Conservation (phyloP, 2,329 filamentous ascomycete species). For the Trichoderma lentiforme region DNA sequence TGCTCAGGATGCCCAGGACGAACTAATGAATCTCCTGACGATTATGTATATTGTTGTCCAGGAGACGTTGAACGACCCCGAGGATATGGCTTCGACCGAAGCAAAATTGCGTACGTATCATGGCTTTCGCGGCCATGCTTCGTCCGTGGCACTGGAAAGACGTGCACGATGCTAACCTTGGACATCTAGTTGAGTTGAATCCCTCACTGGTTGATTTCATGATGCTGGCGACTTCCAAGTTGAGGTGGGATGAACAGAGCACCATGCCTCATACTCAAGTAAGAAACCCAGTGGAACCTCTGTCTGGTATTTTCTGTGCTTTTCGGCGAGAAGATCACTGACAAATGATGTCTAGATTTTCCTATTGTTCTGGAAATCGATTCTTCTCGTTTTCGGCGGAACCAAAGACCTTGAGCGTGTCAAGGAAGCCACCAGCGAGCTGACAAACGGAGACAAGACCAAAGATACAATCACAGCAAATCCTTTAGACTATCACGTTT, state of each 20-base stretch:
- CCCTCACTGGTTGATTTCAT: conserved; percentile 71
- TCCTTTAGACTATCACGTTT: conserved; percentile 91
- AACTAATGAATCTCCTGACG: conserved; percentile 61
- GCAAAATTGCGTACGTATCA: conserved; percentile 48
- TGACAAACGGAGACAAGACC: conserved; percentile 55
- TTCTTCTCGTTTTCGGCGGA: conserved; percentile 82
- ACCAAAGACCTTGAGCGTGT: conserved; percentile 67
- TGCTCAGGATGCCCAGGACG: conserved; percentile 54
- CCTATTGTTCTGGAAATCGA: conserved; percentile 86
- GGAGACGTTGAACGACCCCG: conserved; percentile 50
- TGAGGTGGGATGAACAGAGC: conserved; percentile 70
- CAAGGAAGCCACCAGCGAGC: conserved; percentile 68
- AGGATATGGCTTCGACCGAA: conserved; percentile 46
- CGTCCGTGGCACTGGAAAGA: not conserved
- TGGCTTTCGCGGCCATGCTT: not conserved
- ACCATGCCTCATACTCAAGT: conserved; percentile 61
- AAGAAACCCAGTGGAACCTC: conserved; percentile 27
- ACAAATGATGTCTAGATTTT: conserved; percentile 56
- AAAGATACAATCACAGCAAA: conserved; percentile 87
- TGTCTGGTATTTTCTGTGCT: conserved; percentile 9
- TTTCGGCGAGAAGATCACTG: conserved; percentile 18
- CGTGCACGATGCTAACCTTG: conserved; percentile 20
- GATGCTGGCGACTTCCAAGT: conserved; percentile 63
- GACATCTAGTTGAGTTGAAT: conserved; percentile 49
- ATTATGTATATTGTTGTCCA: conserved; percentile 61